Evolutionary conservation across 1,284 basidiomycete genomes (phyloP).

Genomic region (Ustilago sp.): DNA sequence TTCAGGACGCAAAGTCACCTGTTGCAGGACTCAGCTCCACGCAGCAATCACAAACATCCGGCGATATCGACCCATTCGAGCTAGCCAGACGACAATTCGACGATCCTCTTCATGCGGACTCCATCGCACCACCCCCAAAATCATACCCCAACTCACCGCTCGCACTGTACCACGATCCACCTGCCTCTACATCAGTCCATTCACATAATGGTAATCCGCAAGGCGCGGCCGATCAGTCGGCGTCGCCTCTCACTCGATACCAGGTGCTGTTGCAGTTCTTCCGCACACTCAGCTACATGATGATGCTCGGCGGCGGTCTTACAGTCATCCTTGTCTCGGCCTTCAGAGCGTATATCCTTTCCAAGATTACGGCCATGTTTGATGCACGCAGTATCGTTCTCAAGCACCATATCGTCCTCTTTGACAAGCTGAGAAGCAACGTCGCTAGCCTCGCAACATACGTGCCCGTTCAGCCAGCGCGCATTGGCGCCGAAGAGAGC

Average conservation of each 20-base stretch:
- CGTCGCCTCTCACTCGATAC: constrained; percentile 55
- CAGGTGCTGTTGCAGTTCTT: constrained; percentile 64
- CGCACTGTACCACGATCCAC: constrained; percentile 59
- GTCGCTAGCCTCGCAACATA: constrained; percentile 36
- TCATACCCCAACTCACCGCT: constrained; percentile 64
- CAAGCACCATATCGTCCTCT: constrained; percentile 55
- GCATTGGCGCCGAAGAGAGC: constrained; percentile 9
- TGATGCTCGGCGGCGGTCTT: constrained; percentile 62
- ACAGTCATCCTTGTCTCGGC: constrained; percentile 56
- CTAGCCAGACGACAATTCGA: constrained; percentile 56
- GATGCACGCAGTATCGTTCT: constrained; percentile 56
- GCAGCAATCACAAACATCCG: constrained; percentile 2
- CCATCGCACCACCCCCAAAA: constrained; percentile 35
- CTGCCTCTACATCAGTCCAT: constrained; percentile 3
- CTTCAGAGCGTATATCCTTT: constrained; percentile 59
- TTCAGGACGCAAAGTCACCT: constrained; percentile 56
- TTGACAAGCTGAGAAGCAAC: constrained; percentile 40
- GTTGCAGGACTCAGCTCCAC: constrained; percentile 19
- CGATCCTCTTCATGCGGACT: constrained; percentile 48
- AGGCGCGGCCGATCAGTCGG: constrained; percentile 1
- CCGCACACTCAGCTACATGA: constrained; percentile 55
- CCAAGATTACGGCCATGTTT: constrained; percentile 57
- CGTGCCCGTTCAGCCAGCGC: constrained; percentile 25
- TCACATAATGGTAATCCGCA: background rate
- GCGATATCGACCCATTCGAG: constrained; percentile 46